Evolutionary conservation across 129 eudicot species (phyloP).

Genomic region (Flaveria bidentis): DNA sequence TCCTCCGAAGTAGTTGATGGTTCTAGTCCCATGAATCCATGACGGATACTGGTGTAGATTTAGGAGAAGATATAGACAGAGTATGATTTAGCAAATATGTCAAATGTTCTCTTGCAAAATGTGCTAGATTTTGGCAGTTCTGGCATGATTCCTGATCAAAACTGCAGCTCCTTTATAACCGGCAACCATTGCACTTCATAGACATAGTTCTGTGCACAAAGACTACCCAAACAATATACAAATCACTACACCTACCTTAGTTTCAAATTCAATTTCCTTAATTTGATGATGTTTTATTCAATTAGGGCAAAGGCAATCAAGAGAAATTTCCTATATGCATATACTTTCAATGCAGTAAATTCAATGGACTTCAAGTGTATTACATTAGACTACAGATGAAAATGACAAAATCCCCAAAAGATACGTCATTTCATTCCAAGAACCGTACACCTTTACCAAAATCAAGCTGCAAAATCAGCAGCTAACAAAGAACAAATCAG

Average conservation of each 20-base stretch:
- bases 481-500: background rate
- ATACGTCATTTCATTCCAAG: background rate
- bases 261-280: background rate
- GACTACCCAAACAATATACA: background rate
- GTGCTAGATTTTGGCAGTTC: slow-evolving; percentile 10
- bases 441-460: background rate
- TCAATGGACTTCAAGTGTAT: background rate
- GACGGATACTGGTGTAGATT: too few relatives aligned
- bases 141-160: background rate
- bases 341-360: background rate
- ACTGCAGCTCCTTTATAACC: background rate
- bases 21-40: too few relatives aligned
- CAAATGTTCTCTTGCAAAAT: slow-evolving; percentile 7
- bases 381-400: background rate
- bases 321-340: background rate
- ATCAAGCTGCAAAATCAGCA: background rate
- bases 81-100: too few relatives aligned
- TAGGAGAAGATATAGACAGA: too few relatives aligned
- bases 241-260: background rate
- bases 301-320: slow-evolving; percentile 15
- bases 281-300: background rate
- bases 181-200: background rate
- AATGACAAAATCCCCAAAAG: slow-evolving; percentile 5
- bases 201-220: background rate
- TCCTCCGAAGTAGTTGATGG: too few relatives aligned